These are phyloP conservation scores for Russula olivacea DNA, from an alignment of 768 basidiomycete species.

Conservation along the genomic window DNA sequence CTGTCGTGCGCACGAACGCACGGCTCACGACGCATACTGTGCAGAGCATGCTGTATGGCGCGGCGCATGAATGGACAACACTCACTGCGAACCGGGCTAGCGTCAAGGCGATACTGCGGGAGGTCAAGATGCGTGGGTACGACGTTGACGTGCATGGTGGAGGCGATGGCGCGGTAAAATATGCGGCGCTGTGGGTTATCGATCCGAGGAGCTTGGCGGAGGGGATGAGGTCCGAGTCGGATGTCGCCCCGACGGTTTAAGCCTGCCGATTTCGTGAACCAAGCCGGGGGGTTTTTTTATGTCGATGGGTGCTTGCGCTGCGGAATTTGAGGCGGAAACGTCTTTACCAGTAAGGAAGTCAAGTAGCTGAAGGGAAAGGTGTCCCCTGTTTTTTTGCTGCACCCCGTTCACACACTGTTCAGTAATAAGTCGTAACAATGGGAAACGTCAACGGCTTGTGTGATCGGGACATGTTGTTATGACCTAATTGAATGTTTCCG, in stretches of 20 bases:
- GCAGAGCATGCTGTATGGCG: conserved; percentile 64
- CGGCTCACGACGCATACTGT: conserved; percentile 74
- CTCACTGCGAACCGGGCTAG: conserved; percentile 80
- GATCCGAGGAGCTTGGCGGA: conserved; percentile 80
- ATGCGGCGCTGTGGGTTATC: conserved; percentile 58
- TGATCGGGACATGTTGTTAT: conserved; percentile 4
- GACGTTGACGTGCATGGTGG: conserved; percentile 13
- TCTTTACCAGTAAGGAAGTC: neutral
- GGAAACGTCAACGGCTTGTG: neutral
- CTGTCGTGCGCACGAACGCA: conserved; percentile 48
- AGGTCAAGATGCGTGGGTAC: conserved; percentile 43
- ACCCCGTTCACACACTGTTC: neutral
- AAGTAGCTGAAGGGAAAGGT: neutral
- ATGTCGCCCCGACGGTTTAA: conserved; percentile 24
- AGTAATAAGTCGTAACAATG: neutral
- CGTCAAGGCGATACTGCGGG: conserved; percentile 65
- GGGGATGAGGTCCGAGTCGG: conserved; percentile 40
- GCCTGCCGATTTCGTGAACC: neutral
- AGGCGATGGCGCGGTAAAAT: conserved; percentile 22
- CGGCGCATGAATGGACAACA: conserved; percentile 71
- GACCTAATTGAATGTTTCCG: neutral
- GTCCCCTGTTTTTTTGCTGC: neutral
- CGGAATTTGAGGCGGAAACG: neutral
- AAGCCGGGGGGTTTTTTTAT: neutral
- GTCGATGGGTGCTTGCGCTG: neutral